Evolutionary conservation across 176 grass and related monocot species (phyloP), one percentile per base, ranked within the genome.

Genomic region (Oryza glaberrima): DNA sequence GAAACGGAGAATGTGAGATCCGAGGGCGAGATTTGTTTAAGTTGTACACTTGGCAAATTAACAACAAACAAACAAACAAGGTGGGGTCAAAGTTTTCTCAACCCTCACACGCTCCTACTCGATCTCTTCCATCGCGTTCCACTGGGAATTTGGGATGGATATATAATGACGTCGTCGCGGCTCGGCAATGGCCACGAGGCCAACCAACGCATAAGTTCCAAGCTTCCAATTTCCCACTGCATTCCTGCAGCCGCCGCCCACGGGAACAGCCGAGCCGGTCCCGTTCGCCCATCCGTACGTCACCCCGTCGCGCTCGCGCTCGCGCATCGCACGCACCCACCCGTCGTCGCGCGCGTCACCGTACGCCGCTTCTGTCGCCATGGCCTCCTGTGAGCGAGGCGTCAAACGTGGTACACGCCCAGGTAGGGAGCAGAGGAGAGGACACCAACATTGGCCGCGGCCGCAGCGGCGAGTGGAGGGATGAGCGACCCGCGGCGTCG

Each of bases 381-480:
- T 43, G 41, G 41, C 43, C 43, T 44, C 43, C 43, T 44, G 43
- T 44, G 43, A 2, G 65, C 28, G 5, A n/a, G 9, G 65, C 17
- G 11, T 11, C 17, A 43, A 45, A 23, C 1, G 14, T 52, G 49
- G 49, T 23, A 72, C 23, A 20, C 45, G 47, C 51, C 12, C 15
- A 54, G 28, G 64, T 16, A 1, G 19, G 26, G 48, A 48, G 54
- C 67, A 9, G 7, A 10, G 7, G 22, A 43, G 7, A 10, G 7
- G 58, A 40, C 36, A 60, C 30, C 2, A 32, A 11, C 17, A 6
- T 25, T 25, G 11, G 47, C 9, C 1, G 67, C 65, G 70, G 73
- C 83, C 67, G 58, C 73, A 75, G 83, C 73, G 44, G 73, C 13
- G 34, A 36, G 51, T 0, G 92, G 86, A 82, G 77, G 85, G 92